Evolutionary conservation across 176 grass and related monocot species (phyloP), one percentile per base, ranked within the genome.

Genomic region (Lolium multiflorum): DNA sequence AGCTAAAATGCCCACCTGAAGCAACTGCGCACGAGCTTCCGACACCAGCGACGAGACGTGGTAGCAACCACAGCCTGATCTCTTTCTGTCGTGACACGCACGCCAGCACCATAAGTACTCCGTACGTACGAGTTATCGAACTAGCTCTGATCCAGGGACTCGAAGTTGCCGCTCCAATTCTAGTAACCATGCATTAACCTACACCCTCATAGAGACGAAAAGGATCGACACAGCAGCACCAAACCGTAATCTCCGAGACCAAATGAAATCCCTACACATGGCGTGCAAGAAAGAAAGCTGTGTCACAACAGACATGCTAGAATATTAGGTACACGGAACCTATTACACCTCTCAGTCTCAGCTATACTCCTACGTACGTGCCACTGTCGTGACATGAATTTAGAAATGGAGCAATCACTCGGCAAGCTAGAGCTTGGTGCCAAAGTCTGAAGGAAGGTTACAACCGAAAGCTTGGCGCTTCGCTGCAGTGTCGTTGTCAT

Each of bases 341-440:
- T 35, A 35, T 35, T 35, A 35, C 31, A 35, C 2, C 31, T 35
- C 31, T 35, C 31, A 35, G 31, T 35, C 31, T 35, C 31, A 35
- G 31, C 31, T 35, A 35, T 35, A 35, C 28, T 28, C 28, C 28
- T 28, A 28, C 28, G 1, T 55, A 1, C 25, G 31, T 73, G 70
- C 43, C 12, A 59, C 17, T 59, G 72, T 18, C 50, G 43, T 62
- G 43, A 4, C 55, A 57, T 39, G 4, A 41, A 54, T 9, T 20
- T 13, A 44, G 87, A 83, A 79, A 79, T 15, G 43, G 81, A 41
- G 26, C 52, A 2, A n/a, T 54, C 81, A 78, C 20, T 78, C 87
- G 3, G 54, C 16, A 77, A 78, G 31, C 31, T 35, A 35, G 31
- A 35, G 74, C 52, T 67, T 41, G 76, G 60, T 71, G 81, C 66